Evolutionary conservation across 768 basidiomycete genomes (phyloP), one percentile per base, ranked within the genome.

Genomic region (Macrolepiota dolichaula): DNA sequence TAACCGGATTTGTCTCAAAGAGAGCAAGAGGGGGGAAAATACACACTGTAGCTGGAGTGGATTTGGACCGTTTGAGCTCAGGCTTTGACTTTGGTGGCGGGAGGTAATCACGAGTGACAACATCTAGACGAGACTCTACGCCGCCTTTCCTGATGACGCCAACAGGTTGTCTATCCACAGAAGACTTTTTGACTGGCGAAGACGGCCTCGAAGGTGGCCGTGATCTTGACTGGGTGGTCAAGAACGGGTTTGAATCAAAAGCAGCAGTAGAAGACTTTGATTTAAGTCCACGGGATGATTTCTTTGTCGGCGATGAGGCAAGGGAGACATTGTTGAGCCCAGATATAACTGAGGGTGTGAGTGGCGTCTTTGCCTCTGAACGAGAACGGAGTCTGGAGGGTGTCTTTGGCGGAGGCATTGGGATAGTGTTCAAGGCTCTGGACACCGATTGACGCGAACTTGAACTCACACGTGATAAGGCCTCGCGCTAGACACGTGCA

Each of bases 81-180:
- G 78, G 71, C 64, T 83, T 84, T 36, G 80, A 76, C 64, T 83
- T 84, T 36, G 80, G 76, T 9, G 82, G 82, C n/a, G 89, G 88
- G 13, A 88, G 80, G 65, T 92, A 92, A 71, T 93, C 91, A 51
- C 82, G 77, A 0, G 88, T 88, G 58, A 93, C 84, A 22, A 92
- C 89, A 50, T 93, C 86, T 15, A 92, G 76, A 59, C 88, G 79
- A 63, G 86, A 87, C 69, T 94, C 91, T 11, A 92, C 72, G 7
- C 90, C 90, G 44, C 91, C 91, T 63, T 84, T 89, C 38, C 89
- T 77, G 64, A 93, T 87, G 17, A 94, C 82, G 5, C 91, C 89
- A 0, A 72, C 73, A 63, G 54, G 46, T 38, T 44, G 49, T 10
- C 24, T 35, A 15, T 46, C 51, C 15, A 19, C 15, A 24, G 59